Base-by-base conservation (phyloP, 139 green algal genomes). In the Pedinophyceae sp. region DNA sequence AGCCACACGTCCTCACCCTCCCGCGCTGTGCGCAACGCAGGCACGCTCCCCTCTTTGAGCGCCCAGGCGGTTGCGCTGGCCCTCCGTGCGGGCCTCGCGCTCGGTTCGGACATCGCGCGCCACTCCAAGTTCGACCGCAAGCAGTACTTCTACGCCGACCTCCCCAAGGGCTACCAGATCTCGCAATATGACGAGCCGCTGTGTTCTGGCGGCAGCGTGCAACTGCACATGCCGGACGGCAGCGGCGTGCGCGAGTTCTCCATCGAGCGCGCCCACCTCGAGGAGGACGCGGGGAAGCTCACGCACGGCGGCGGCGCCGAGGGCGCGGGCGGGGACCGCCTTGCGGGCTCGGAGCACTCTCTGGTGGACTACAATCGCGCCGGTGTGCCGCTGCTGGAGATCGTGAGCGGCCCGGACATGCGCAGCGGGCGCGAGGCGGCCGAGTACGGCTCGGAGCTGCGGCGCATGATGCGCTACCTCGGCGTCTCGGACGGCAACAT, bases 81-180 rank as follows among this genome's bases (percentile, higher is more conserved):
- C 2, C 55, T 93, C n/a, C 45, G 68, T 23, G 73, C 80, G 26
- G 84, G 88, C 2, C 60, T 97, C 23, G 90, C 89, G 7, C 73
- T 97, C 27, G 66, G 81, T 48, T 80, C 69, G 43, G 53, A 58
- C 18, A 79, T 97, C n/a, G 63, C 68, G 2, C 70, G 48, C 4
- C n/a, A 30, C 25, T 91, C 79, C 29, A 95, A 94, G 67, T 98
- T 98, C 77, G 91, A 97, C 74, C 75, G 90, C 55, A 98, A 98
- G 73, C 89, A 98, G 68, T 98, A 98, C 78, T 98, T 98, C 61
- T 98, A 98, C 57, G 67, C 87, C 20, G 90, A 98, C 70, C 66
- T 98, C 50, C 89, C 89, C 15, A 97, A 97, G 61, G 89, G 89
- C 24, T 97, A 97, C 74, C 89, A 95, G 63, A 94, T 96, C 50